Evolutionary conservation across 2,329 filamentous ascomycete genomes (phyloP), one percentile per base, ranked within the genome.

Genomic region (Exserohilum rostratum): DNA sequence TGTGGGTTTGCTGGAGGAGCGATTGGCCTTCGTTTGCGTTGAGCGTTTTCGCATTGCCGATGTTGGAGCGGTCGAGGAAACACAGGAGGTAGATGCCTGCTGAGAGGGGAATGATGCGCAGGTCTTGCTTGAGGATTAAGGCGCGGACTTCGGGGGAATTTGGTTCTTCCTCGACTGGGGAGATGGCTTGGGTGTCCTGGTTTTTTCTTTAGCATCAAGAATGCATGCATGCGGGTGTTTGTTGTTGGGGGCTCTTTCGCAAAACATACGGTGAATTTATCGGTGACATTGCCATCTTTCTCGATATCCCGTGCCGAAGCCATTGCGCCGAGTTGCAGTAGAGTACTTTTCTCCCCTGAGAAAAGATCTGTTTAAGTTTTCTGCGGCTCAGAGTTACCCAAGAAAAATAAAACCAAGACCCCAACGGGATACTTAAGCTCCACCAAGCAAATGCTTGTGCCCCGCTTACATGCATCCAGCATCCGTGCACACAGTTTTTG

Each of bases 21-120:
- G 89, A 86, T 69, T 90, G 77, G 39, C 79, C 71, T 0, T 82
- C 82, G 10, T 83, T 78, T 17, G 81, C 76, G 67, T 90, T 89
- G 57, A 90, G 78, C 22, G 89, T 71, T 51, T 85, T 86, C 37
- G 87, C 69, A 46, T 72, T 72, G 10, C 59, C 61, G n/a, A 90
- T 89, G 71, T 90, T 90, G 50, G 85, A 83, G 38, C 85, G 79
- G 72, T 90, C 87, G 20, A 90, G 80, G 68, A 87, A 89, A 37
- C 53, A 57, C 18, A 90, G 79, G 40, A 90, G 79, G 70, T 88
- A 90, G 46, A 90, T 87, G 47, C 72, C 76, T 6, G 85, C 83
- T n/a, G 80, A 84, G 12, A 89, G 74, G 1, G 87, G 87, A 12
- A 89, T 76, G 52, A 90, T 87, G 50, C 83, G 80, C 15, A 83